These are phyloP conservation scores for Nitzschia inconspicua DNA, from an alignment of 108 stramenopile species.

Conservation along the genomic window DNA sequence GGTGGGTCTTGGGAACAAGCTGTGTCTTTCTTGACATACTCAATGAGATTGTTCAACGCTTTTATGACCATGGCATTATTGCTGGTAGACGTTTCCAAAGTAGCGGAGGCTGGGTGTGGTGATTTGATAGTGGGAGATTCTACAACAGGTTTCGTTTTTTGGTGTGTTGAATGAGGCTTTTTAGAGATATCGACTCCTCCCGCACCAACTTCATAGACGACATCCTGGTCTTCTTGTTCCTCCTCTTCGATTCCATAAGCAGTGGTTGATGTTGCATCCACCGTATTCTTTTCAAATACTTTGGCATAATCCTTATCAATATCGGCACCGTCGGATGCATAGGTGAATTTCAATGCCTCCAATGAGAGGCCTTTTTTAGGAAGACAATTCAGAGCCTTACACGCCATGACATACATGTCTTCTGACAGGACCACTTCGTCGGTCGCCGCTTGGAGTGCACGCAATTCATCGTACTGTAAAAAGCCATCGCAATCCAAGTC, in stretches of 20 bases:
- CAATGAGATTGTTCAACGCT: slow-evolving; percentile 4
- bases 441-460: slow-evolving; percentile 33
- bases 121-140: too few species aligned
- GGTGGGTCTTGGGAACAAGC: slow-evolving; percentile 6
- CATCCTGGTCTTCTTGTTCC: slow-evolving; percentile 8
- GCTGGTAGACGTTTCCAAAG: too few species aligned
- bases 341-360: slow-evolving; percentile 44
- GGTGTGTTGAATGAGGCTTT: not conserved
- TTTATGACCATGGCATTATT: too few species aligned
- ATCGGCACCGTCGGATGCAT: slow-evolving; percentile 43
- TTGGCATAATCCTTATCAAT: slow-evolving; percentile 35
- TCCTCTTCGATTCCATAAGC: not conserved
- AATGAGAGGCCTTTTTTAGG: slow-evolving; percentile 35
- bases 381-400: slow-evolving; percentile 35
- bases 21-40: slow-evolving; percentile 3
- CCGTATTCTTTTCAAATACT: slow-evolving; percentile 25
- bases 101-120: too few species aligned
- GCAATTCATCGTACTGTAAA: slow-evolving; percentile 37
- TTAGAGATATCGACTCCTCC: slow-evolving; percentile 27
- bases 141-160: too few species aligned
- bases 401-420: slow-evolving; percentile 46
- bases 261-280: too few species aligned
- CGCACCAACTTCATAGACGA: slow-evolving; percentile 21
- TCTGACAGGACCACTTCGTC: slow-evolving; percentile 25
- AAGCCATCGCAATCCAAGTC: slow-evolving; percentile 44